These are phyloP conservation scores for Francoa sonchifolia DNA, from an alignment of 441 rosid species.

Conservation along the genomic window DNA sequence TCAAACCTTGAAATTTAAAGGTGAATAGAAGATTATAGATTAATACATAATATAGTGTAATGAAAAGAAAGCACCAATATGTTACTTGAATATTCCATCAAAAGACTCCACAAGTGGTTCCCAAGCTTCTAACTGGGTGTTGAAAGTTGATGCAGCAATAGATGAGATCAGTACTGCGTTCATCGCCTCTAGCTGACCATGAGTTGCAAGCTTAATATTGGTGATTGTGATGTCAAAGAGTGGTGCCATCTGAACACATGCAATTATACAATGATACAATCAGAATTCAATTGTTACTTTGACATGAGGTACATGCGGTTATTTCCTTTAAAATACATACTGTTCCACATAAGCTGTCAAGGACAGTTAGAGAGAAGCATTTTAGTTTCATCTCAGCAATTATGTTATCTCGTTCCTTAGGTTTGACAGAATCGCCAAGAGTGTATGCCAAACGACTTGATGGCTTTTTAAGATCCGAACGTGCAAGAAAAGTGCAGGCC, in stretches of 20 bases:
- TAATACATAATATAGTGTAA: constrained; percentile 4
- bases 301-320: no score
- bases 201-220: constrained; percentile 94
- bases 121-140: constrained; percentile 94
- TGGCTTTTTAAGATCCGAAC: constrained; percentile 82
- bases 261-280: no score
- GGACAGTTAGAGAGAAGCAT: constrained; percentile 69
- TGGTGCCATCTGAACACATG: constrained; percentile 78
- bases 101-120: constrained; percentile 98
- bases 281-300: no score
- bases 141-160: constrained; percentile 93
- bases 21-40: constrained; percentile 1
- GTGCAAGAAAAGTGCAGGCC: constrained; percentile 98
- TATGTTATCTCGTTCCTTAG: constrained; percentile 76
- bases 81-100: constrained; percentile 98
- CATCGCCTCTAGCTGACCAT: constrained; percentile 92
- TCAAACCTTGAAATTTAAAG: constrained; percentile 53
- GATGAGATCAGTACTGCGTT: constrained; percentile 91
- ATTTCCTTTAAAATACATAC: constrained; percentile 31
- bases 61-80: constrained; percentile 11
- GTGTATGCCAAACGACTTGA: constrained; percentile 70
- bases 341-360: constrained; percentile 93
- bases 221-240: constrained; percentile 80
- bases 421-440: constrained; percentile 82
- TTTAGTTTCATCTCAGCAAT: constrained; percentile 81